A percentile compares a stretch with the other conserved stretches of the same genome.
Conservation (phyloP, 148 eudicot genomes). For the Agrostemma githago region DNA sequence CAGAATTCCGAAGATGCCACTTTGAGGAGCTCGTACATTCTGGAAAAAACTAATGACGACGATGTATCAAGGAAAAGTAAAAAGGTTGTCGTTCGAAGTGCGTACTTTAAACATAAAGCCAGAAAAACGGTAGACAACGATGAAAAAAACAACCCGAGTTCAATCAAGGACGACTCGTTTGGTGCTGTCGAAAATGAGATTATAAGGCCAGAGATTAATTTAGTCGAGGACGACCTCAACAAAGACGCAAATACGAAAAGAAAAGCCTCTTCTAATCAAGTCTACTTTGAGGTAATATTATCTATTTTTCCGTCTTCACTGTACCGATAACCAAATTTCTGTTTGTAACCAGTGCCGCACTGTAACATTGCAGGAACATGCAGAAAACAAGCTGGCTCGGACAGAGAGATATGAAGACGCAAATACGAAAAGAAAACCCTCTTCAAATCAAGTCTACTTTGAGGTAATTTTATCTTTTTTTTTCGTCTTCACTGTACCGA, state of each 20-base stretch:
- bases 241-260: conserved; percentile 44
- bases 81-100: conserved; percentile 41
- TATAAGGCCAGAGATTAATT: conserved; percentile 22
- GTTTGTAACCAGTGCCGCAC: neutral
- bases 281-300: conserved; percentile 29
- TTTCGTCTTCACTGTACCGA: neutral
- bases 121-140: conserved; percentile 26
- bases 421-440: conserved; percentile 55
- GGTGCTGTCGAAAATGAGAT: conserved; percentile 20
- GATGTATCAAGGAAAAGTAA: conserved; percentile 30
- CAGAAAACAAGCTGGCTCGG: conserved; percentile 31
- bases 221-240: conserved; percentile 14
- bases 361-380: conserved; percentile 27
- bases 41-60: conserved; percentile 33
- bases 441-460: conserved; percentile 26
- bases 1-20: conserved; percentile 15
- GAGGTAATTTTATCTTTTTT: conserved; percentile 24
- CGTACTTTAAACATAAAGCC: conserved; percentile 49
- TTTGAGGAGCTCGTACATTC: conserved; percentile 61
- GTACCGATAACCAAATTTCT: neutral
- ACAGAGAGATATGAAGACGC: conserved; percentile 22
- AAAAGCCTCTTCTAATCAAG: conserved; percentile 39
- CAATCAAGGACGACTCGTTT: conserved; percentile 15
- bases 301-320: neutral
- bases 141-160: conserved; percentile 17